phyloP scores from a whole-genome alignment of 331 rosid genomes.

The Saraca asoca region DNA sequence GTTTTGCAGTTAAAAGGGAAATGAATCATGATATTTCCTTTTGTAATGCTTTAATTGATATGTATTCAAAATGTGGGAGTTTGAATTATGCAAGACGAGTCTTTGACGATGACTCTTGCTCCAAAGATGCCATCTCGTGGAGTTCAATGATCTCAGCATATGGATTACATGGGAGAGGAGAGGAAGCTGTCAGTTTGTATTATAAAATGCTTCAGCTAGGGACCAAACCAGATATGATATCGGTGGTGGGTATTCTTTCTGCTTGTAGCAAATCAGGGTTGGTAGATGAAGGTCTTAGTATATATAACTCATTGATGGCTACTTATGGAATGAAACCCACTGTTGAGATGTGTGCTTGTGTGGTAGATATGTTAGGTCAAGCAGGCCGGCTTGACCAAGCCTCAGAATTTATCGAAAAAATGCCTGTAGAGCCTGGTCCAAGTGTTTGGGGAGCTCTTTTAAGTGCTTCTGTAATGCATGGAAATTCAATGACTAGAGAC shows the following conservation, averaged over 20 bases:
- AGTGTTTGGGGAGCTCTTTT: slow-evolving; percentile 82
- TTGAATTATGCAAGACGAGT: slow-evolving; percentile 57
- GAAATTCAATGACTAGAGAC: slow-evolving; percentile 55
- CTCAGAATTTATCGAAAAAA: slow-evolving; percentile 51
- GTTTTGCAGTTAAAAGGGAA: slow-evolving; percentile 56
- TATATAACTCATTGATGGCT: slow-evolving; percentile 47
- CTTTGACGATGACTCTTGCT: slow-evolving; percentile 53
- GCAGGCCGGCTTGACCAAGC: slow-evolving; percentile 68
- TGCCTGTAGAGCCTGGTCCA: slow-evolving; percentile 63
- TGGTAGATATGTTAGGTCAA: slow-evolving; percentile 74
- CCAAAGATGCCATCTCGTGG: slow-evolving; percentile 71
- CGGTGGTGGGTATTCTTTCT: slow-evolving; percentile 71
- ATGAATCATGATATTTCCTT: slow-evolving; percentile 49
- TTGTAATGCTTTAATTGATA: slow-evolving; percentile 71
- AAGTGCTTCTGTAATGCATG: slow-evolving; percentile 61
- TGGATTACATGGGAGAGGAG: slow-evolving; percentile 79
- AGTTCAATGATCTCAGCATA: slow-evolving; percentile 77
- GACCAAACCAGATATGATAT: slow-evolving; percentile 64
- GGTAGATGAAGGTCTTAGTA: slow-evolving; percentile 63
- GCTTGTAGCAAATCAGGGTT: slow-evolving; percentile 79
- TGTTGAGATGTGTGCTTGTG: slow-evolving; percentile 66
- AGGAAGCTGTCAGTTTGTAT: slow-evolving; percentile 60
- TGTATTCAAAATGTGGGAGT: slow-evolving; percentile 82
- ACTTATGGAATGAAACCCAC: slow-evolving; percentile 57
- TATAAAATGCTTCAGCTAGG: slow-evolving; percentile 57